phyloP scores from a whole-genome alignment of 176 grass and related monocot genomes.

The Zizania latifolia region DNA sequence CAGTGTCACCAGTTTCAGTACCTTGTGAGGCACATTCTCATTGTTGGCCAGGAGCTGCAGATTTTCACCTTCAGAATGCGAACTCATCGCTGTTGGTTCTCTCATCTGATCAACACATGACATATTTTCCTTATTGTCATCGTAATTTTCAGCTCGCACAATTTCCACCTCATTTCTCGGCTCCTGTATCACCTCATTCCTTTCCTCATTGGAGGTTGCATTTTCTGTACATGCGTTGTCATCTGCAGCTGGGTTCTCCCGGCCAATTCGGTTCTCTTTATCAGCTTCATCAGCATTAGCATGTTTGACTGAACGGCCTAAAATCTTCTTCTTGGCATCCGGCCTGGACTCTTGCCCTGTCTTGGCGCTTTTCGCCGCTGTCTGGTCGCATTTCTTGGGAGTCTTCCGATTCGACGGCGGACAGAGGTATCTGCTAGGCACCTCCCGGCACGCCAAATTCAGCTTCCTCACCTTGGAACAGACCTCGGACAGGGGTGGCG shows the following conservation, averaged over 20 bases:
- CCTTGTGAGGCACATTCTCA: conserved; percentile 60
- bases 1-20: conserved; percentile 20
- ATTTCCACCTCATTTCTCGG: conserved; percentile 3
- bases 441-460: conserved; percentile 43
- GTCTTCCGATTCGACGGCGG: conserved; percentile 21
- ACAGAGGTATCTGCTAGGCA: conserved; percentile 75
- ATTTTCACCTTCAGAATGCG: conserved; percentile 23
- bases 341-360: conserved; percentile 12
- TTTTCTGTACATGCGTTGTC: conserved; percentile 6
- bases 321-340: conserved; percentile 38
- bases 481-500: conserved; percentile 25
- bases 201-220: background rate
- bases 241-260: background rate
- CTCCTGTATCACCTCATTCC: conserved; percentile 4
- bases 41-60: conserved; percentile 26
- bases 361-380: conserved; percentile 16
- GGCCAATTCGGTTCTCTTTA: background rate
- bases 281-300: conserved; percentile 14
- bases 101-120: background rate
- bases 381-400: conserved; percentile 36
- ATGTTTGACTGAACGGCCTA: conserved; percentile 31
- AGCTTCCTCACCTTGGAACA: conserved; percentile 48
- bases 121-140: conserved; percentile 76
- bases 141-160: background rate
- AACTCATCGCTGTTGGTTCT: background rate